Evolutionary conservation across 2,329 filamentous ascomycete genomes (phyloP).

Genomic region (Neofusicoccum laricinum): DNA sequence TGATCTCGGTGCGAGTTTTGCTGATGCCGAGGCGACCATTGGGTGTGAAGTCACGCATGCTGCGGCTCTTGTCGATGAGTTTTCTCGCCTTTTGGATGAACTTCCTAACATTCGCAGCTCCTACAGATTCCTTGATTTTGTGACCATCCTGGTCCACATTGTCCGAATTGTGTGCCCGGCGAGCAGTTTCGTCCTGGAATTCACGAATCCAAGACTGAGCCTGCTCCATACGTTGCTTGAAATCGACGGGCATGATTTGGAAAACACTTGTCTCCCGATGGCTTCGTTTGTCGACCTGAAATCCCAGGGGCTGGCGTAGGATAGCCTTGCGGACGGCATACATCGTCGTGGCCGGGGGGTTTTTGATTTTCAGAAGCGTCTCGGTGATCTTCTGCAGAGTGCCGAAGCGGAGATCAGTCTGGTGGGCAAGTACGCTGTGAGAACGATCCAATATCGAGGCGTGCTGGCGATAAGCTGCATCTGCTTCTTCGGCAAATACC

Average conservation of each 20-base stretch:
- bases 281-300: conserved; percentile 53
- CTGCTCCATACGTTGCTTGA: conserved; percentile 51
- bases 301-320: conserved; percentile 58
- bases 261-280: conserved; percentile 58
- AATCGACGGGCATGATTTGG: conserved; percentile 57
- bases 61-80: conserved; percentile 40
- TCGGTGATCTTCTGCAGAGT: conserved; percentile 47
- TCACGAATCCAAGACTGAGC: conserved; percentile 54
- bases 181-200: conserved; percentile 49
- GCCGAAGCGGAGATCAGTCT: conserved; percentile 44
- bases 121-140: conserved; percentile 7
- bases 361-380: conserved; percentile 39
- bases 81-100: conserved; percentile 42
- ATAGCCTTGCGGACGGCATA: conserved; percentile 71
- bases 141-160: background rate
- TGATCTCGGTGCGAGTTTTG: conserved; percentile 28
- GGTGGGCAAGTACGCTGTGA: conserved; percentile 46
- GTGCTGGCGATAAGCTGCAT: conserved; percentile 47
- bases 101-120: conserved; percentile 29
- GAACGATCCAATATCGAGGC: conserved; percentile 49
- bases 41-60: conserved; percentile 33
- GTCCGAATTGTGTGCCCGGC: background rate
- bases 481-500: conserved; percentile 43
- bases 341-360: conserved; percentile 49
- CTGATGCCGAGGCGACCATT: conserved; percentile 38